These are phyloP conservation scores for Penicillium sp. DNA, from an alignment of 2,329 filamentous ascomycete species.

Conservation along the genomic window DNA sequence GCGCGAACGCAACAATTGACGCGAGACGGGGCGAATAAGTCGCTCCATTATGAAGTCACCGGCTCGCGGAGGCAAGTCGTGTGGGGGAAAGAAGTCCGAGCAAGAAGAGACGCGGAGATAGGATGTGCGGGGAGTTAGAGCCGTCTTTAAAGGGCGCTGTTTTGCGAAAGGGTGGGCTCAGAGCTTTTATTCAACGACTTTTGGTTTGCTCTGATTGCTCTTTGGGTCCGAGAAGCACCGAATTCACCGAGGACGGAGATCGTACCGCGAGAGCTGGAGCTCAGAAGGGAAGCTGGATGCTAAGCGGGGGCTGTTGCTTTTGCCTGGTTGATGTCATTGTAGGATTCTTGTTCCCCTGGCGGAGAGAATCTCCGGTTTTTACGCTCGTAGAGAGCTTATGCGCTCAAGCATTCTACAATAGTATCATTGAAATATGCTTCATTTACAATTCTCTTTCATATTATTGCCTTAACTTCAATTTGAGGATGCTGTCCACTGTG, in stretches of 20 bases:
- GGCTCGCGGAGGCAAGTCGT: slow-evolving; percentile 3
- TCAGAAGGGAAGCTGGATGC: slow-evolving; percentile 20
- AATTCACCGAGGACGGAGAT: slow-evolving; percentile 16
- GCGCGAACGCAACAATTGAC: slow-evolving; percentile 36
- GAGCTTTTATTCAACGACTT: neutral
- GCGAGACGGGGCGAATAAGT: slow-evolving; percentile 35
- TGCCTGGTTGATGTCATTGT: slow-evolving; percentile 1
- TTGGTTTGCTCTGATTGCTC: slow-evolving; percentile 22
- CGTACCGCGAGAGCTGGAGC: slow-evolving; percentile 6
- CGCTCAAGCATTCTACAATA: neutral
- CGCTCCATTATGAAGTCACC: slow-evolving; percentile 31
- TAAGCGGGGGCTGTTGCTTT: slow-evolving; percentile 12
- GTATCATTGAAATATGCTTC: rapidly evolving
- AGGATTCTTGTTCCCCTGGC: neutral
- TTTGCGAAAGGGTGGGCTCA: neutral
- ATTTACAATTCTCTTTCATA: neutral
- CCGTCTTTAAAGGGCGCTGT: slow-evolving; percentile 14
- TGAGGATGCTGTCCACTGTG: neutral
- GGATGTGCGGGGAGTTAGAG: slow-evolving; percentile 20
- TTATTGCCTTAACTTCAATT: neutral
- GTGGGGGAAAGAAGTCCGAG: slow-evolving; percentile 3
- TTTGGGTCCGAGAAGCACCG: slow-evolving; percentile 25
- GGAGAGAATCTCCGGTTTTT: neutral
- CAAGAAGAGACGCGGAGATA: slow-evolving; percentile 11
- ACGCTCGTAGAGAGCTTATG: neutral